These are phyloP conservation scores for Amaranthus palmeri DNA, from an alignment of 148 eudicot species.

Conservation along the genomic window DNA sequence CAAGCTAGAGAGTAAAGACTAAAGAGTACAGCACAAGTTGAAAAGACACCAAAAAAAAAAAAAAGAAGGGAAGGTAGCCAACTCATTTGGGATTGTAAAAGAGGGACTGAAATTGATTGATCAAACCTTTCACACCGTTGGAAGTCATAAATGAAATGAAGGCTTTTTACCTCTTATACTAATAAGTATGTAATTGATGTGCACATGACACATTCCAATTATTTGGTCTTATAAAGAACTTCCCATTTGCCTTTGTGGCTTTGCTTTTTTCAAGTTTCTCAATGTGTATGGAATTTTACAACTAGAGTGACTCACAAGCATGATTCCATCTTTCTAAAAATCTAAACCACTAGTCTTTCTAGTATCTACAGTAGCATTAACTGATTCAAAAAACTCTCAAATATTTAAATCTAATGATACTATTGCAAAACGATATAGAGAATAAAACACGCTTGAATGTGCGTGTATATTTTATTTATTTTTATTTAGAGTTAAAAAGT, in stretches of 20 bases:
- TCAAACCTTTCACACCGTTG: conserved; percentile 11
- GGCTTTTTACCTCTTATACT: neutral
- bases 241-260: conserved; percentile 4
- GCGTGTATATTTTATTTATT: too few species aligned
- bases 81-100: conserved; percentile 15
- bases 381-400: too few species aligned
- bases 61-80: neutral
- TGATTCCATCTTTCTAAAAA: neutral
- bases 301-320: conserved; percentile 16
- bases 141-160: conserved; percentile 17
- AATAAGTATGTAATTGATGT: conserved; percentile 3
- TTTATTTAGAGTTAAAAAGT: too few species aligned
- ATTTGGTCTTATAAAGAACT: conserved; percentile 19
- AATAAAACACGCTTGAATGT: too few species aligned
- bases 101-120: conserved; percentile 9
- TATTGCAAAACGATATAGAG: too few species aligned
- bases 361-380: too few species aligned
- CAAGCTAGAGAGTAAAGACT: neutral
- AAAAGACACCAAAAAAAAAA: neutral
- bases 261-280: neutral
- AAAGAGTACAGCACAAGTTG: neutral
- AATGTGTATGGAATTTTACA: conserved; percentile 6
- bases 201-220: conserved; percentile 24
- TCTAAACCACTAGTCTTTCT: too few species aligned
- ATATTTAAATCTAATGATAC: too few species aligned